Percentiles rank a stretch among this genome's conserved stretches.
Evolutionary conservation across 805 yeast genomes (phyloP).

Genomic region (Ogataea philodendri): DNA sequence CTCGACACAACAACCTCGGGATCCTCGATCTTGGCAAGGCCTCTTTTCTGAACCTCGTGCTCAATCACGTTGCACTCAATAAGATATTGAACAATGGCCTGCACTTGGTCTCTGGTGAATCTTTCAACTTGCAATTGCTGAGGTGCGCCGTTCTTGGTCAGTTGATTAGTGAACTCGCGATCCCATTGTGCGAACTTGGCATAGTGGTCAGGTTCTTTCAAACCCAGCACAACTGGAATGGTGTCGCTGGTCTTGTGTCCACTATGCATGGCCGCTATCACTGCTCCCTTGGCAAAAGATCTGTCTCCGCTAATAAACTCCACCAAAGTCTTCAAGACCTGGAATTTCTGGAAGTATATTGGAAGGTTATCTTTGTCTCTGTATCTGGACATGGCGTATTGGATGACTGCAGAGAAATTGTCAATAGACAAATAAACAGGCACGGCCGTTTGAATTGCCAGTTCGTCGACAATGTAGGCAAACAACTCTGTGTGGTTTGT

Average conservation of each 20-base stretch:
- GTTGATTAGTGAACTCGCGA: conserved; percentile 46
- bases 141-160: conserved; percentile 35
- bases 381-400: conserved; percentile 57
- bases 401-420: conserved; percentile 62
- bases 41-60: conserved; percentile 35
- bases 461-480: conserved; percentile 52
- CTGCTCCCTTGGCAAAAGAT: conserved; percentile 58
- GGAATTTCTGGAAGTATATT: conserved; percentile 61
- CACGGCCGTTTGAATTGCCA: conserved; percentile 44
- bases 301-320: conserved; percentile 52
- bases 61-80: conserved; percentile 39
- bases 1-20: conserved; percentile 30
- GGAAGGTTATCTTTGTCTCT: conserved; percentile 52
- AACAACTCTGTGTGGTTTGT: conserved; percentile 43
- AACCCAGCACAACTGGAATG: conserved; percentile 52
- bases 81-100: conserved; percentile 40
- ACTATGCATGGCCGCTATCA: conserved; percentile 62
- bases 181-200: conserved; percentile 50
- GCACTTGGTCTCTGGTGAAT: conserved; percentile 45
- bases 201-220: conserved; percentile 55
- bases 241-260: conserved; percentile 52
- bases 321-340: conserved; percentile 57
- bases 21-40: conserved; percentile 16
- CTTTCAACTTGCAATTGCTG: conserved; percentile 39
- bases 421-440: conserved; percentile 75